Evolutionary conservation across 208 protist species (phyloP), one percentile per base, ranked within the genome.

Genomic region (Wallacemonas sp.): DNA sequence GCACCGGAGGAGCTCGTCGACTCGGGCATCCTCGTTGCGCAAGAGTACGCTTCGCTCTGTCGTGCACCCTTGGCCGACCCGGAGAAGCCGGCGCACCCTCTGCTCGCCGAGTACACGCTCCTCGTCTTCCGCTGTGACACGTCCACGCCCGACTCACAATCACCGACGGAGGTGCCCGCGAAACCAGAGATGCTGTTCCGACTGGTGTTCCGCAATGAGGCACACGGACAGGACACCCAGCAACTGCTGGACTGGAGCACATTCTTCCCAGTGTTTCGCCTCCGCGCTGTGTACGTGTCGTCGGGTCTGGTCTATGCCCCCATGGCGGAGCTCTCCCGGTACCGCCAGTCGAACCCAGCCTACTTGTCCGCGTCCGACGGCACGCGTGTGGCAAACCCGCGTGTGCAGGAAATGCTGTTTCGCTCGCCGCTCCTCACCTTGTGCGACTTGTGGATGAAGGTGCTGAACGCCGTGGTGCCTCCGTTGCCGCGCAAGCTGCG

Each of bases 121-220:
- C 33, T 95, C 26, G 82, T 95, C 8, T 87, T 89, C 63, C 76
- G 84, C n/a, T 57, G 50, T 19, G 2, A 9, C 13, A 9, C 42
- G 9, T 19, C 17, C 17, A 48, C 42, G 17, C 5, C 9, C 42
- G 42, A 48, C 5, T 9, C 33, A 6, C 8, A 13, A 13, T 38
- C 91, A 12, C 73, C 83, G 9, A 44, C 37, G 24, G 2, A 9
- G 44, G 46, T 68, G 36, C 42, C 24, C 9, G 50, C 52, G 17
- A 53, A 30, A 15, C 63, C 80, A 4, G 71, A 73, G 12, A 72
- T 81, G 1, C 71, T 93, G 0, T 92, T 95, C 42, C 86, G 87
- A 21, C 59, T 95, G 15, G 77, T 95, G 2, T 95, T 93, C 75
- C 84, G 90, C 39, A 93, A 95, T 58, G 83, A 93, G 41, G 69